A percentile compares a stretch with the other conserved stretches of the same genome.
phyloP scores from a whole-genome alignment of 1,139 yeast genomes.

The Zygosaccharomyces sapae region DNA sequence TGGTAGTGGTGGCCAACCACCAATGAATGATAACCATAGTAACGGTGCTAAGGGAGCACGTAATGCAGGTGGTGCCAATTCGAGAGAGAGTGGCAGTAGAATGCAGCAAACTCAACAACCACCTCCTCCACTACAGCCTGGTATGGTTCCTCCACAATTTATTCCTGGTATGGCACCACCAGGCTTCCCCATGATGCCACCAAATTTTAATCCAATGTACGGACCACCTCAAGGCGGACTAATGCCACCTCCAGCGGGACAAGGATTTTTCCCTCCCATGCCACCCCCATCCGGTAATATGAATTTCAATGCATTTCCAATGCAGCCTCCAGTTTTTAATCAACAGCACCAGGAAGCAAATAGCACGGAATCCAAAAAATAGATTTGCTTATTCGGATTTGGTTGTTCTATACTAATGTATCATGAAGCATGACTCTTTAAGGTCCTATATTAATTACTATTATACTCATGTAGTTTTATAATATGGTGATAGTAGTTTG shows the following conservation, averaged over 20 bases:
- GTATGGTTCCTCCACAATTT: constrained; percentile 18
- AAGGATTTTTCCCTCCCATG: constrained; percentile 15
- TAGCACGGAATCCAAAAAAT: constrained; percentile 1
- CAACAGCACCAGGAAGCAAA: constrained; percentile 7
- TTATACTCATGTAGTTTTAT: neutral
- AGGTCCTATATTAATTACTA: neutral
- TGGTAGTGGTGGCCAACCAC: constrained; percentile 18
- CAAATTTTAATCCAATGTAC: constrained; percentile 19
- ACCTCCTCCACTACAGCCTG: constrained; percentile 15
- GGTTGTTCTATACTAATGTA: constrained; percentile 4
- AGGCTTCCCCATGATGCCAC: constrained; percentile 22
- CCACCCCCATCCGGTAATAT: constrained; percentile 17
- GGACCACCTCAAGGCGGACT: constrained; percentile 17
- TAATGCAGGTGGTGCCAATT: constrained; percentile 2
- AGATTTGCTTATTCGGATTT: constrained; percentile 2
- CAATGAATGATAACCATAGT: constrained; percentile 24
- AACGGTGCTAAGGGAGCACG: constrained; percentile 10
- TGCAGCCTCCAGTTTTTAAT: constrained; percentile 9
- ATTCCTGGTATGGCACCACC: constrained; percentile 24
- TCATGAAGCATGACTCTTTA: constrained; percentile 2
- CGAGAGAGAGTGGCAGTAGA: neutral
- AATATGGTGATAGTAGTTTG: neutral
- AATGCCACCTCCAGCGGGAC: constrained; percentile 14
- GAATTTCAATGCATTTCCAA: constrained; percentile 12
- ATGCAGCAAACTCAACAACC: constrained; percentile 2